A percentile compares a stretch with the other conserved stretches of the same genome.
phyloP scores from a whole-genome alignment of 768 basidiomycete genomes.

The Ramaria sp. region DNA sequence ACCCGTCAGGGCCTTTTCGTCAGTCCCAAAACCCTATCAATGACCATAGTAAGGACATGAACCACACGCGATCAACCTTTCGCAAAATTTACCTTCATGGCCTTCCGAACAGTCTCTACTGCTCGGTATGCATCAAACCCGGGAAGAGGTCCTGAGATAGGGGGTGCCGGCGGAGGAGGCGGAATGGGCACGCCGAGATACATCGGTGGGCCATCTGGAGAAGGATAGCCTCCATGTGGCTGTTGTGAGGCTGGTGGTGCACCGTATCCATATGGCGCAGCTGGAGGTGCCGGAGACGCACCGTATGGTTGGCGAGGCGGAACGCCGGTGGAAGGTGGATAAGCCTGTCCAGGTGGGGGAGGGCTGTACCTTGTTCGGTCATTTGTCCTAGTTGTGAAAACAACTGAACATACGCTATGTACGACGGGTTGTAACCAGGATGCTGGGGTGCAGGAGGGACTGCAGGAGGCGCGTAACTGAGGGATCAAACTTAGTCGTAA shows the following conservation, averaged over 20 bases:
- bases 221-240: neutral
- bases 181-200: constrained; percentile 8
- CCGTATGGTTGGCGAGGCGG: neutral
- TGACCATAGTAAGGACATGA: neutral
- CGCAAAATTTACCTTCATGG: neutral
- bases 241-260: neutral
- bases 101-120: constrained; percentile 4
- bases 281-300: neutral
- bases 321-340: neutral
- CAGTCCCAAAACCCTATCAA: constrained; percentile 7
- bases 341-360: neutral
- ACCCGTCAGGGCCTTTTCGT: constrained; percentile 6
- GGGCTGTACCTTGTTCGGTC: no score
- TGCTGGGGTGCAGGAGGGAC: neutral
- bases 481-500: neutral
- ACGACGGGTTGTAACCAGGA: neutral
- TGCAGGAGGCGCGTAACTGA: neutral
- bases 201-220: neutral
- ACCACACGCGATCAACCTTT: neutral
- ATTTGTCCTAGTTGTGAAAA: neutral
- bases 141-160: neutral
- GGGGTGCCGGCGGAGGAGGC: constrained; percentile 2
- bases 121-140: constrained; percentile 6
- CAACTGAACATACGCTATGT: neutral
- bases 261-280: neutral